A percentile compares a stretch with the other conserved stretches of the same genome.
Evolutionary conservation across 2,329 filamentous ascomycete genomes (phyloP).

Genomic region (Sporothrix brunneoviolacea): DNA sequence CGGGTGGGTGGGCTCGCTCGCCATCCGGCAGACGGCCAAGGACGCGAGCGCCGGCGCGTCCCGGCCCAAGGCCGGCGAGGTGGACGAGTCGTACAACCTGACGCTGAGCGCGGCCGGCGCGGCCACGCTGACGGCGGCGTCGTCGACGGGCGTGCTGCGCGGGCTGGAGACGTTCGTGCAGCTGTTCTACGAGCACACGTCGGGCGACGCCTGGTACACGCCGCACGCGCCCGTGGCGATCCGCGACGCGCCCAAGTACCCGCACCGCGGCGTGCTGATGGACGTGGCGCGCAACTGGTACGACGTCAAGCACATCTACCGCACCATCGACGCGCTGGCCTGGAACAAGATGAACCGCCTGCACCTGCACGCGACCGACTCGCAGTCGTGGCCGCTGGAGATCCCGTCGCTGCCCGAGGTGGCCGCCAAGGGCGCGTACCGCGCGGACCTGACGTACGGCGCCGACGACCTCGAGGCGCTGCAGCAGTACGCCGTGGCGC

Average conservation of each 20-base stretch:
- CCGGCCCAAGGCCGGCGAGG: conserved; percentile 48
- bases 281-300: conserved; percentile 72
- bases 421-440: conserved; percentile 67
- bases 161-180: conserved; percentile 74
- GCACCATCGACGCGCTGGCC: conserved; percentile 67
- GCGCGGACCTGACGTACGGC: conserved; percentile 59
- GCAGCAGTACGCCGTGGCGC: conserved; percentile 61
- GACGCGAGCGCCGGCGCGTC: conserved; percentile 49
- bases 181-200: conserved; percentile 68
- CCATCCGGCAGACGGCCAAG: conserved; percentile 52
- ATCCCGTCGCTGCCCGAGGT: conserved; percentile 69
- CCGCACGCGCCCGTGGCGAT: conserved; percentile 64
- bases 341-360: conserved; percentile 81
- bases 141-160: conserved; percentile 62
- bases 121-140: conserved; percentile 56
- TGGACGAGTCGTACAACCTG: conserved; percentile 72
- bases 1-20: conserved; percentile 51
- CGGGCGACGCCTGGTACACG: conserved; percentile 57
- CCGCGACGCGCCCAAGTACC: conserved; percentile 65
- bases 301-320: conserved; percentile 58
- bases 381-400: conserved; percentile 79
- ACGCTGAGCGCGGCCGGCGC: conserved; percentile 50
- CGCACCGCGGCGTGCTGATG: conserved; percentile 72
- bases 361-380: conserved; percentile 75
- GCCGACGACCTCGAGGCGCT: conserved; percentile 57